Evolutionary conservation across 108 stramenopile species (phyloP).

Genomic region (Fragilaria radians): DNA sequence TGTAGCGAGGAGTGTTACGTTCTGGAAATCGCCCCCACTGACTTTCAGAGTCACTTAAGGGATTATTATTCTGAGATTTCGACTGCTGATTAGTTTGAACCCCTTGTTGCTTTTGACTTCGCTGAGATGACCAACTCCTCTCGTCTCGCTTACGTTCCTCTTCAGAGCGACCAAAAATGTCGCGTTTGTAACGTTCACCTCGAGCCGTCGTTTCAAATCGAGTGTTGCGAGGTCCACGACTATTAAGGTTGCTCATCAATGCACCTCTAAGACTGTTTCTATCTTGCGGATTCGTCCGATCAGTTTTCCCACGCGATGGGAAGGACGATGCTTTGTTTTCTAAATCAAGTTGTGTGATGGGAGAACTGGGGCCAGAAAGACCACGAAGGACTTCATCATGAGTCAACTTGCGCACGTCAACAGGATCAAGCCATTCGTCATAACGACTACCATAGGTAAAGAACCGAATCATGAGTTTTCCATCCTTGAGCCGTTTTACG

Average conservation of each 20-base stretch:
- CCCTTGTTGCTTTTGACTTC: conserved; percentile 60
- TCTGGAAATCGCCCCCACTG: conserved; percentile 36
- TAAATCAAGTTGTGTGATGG: conserved; percentile 56
- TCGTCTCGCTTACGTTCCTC: conserved; percentile 44
- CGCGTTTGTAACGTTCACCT: conserved; percentile 29
- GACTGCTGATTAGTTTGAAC: conserved; percentile 22
- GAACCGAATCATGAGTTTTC: conserved; percentile 58
- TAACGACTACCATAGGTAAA: conserved; percentile 71
- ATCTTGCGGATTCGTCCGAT: conserved; percentile 2
- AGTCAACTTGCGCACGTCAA: conserved; percentile 59
- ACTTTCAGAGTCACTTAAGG: conserved; percentile 30
- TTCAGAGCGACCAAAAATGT: conserved; percentile 38
- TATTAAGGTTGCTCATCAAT: conserved; percentile 28
- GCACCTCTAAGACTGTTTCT: conserved; percentile 16
- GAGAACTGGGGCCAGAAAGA: conserved; percentile 50
- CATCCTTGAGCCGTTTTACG: conserved; percentile 65
- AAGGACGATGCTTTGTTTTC: too few relatives aligned
- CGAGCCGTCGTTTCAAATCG: conserved; percentile 60
- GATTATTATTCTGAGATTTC: conserved; percentile 8
- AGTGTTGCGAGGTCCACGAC: conserved; percentile 43
- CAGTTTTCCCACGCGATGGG: conserved; percentile 18
- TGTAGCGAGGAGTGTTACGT: conserved; percentile 2
- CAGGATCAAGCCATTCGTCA: conserved; percentile 76
- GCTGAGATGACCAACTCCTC: conserved; percentile 67
- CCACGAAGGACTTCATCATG: conserved; percentile 57